Evolutionary conservation across 2,329 filamentous ascomycete genomes (phyloP), one percentile per base, ranked within the genome.

Genomic region (Fusarium abutilonis): DNA sequence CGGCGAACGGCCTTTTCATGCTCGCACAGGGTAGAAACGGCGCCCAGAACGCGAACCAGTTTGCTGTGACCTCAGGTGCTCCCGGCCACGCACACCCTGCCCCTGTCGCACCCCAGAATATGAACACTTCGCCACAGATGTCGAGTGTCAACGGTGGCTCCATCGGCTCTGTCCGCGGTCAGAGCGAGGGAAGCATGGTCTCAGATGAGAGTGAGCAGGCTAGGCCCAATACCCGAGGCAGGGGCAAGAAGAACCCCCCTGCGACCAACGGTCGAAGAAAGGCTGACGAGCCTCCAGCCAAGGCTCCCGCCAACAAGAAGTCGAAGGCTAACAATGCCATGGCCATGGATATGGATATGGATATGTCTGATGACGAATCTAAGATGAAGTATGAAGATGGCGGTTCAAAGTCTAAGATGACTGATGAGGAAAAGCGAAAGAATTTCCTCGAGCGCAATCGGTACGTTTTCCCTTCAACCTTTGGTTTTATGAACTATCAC

Each of bases 391-490:
- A 59, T 11, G 66, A 67, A 23, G 64, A 67, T n/a, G 55, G 56
- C 15, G 57, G 66, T 15, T 55, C 66, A 35, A 68, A 68, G 52
- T 63, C 60, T 11, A 63, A 63, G 41, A 70, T 70, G 68, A 70
- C 68, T 10, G 95, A 98, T 53, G 95, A 98, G 73, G 95, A 99
- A 80, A 99, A 99, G 82, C 86, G 95, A 38, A 97, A 96, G 80
- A 99, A 98, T 75, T 99, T 99, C 76, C 82, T 99, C 3, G 95
- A 99, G 74, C 85, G 95, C 26, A 99, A 99, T 76, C 88, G 94
- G 94, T 96, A 86, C 71, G 86, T 79, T 43, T 26, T 39, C 43
- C 26, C 9, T 13, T n/a, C 7, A 21, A 17, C 19, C 15, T 43
- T 36, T 5, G 9, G 4, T 26, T 4, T 9, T 19, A 29, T 19